These are phyloP conservation scores for Phytophthora cajani DNA, from an alignment of 352 stramenopile species.

Conservation along the genomic window DNA sequence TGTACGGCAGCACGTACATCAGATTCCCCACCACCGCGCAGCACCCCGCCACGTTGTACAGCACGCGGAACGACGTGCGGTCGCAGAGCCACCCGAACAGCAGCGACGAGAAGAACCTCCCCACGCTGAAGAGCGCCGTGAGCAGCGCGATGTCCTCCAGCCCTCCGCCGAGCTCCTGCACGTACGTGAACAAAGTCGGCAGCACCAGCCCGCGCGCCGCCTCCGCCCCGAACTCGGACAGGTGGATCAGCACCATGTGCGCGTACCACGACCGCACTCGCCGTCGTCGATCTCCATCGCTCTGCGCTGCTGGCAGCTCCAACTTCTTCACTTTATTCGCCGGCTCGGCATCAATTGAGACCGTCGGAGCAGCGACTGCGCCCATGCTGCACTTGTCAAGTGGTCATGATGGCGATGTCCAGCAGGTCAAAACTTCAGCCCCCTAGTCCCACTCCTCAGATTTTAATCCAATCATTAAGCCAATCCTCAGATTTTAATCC, in stretches of 20 bases:
- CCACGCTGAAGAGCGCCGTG: constrained; percentile 71
- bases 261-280: constrained; percentile 51
- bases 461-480: constrained; percentile 33
- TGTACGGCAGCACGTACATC: constrained; percentile 64
- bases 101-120: constrained; percentile 64
- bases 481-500: constrained; percentile 31
- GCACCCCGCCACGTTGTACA: constrained; percentile 56
- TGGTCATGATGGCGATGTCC: not conserved
- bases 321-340: constrained; percentile 11
- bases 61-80: constrained; percentile 58
- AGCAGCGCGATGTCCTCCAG: constrained; percentile 63
- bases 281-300: not conserved
- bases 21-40: constrained; percentile 63
- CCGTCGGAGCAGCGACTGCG: not conserved
- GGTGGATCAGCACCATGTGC: constrained; percentile 64
- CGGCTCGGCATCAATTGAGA: constrained; percentile 7
- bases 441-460: constrained; percentile 15
- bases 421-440: constrained; percentile 8
- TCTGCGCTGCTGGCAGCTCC: not conserved
- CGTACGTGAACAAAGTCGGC: constrained; percentile 74
- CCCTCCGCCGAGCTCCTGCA: constrained; percentile 59
- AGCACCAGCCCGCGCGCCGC: constrained; percentile 66
- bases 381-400: constrained; percentile 16
- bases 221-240: constrained; percentile 69
- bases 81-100: constrained; percentile 74